These are phyloP conservation scores for Telopea speciosissima DNA, from an alignment of 177 flowering plant species.

Conservation along the genomic window DNA sequence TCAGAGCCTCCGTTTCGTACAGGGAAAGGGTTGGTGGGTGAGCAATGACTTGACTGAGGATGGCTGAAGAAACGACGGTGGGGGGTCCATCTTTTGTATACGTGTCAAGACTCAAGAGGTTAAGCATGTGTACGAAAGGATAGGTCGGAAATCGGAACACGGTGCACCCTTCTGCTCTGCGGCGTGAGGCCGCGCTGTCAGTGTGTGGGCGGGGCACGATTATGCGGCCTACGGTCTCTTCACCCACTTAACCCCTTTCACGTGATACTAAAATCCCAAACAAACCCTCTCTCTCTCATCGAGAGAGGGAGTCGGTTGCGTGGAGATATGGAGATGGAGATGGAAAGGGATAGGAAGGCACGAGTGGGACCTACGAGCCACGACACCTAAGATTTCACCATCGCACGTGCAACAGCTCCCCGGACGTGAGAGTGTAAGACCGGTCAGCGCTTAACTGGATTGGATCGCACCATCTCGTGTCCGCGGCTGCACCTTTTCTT, in stretches of 20 bases:
- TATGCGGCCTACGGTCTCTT: too few species aligned
- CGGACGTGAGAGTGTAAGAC: constrained; percentile 5
- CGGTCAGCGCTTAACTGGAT: constrained; percentile 5
- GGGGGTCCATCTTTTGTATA: background rate
- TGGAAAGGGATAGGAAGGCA: background rate
- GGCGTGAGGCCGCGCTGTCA: background rate
- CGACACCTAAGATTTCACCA: background rate
- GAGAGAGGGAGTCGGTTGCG: background rate
- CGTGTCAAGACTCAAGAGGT: background rate
- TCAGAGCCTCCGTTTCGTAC: background rate
- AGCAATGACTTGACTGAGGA: too few species aligned
- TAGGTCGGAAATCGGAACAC: background rate
- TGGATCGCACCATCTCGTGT: background rate
- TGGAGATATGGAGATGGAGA: background rate
- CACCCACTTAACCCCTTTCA: background rate
- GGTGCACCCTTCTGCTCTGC: background rate
- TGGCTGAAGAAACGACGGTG: background rate
- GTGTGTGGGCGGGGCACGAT: background rate
- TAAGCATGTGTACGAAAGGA: too few species aligned
- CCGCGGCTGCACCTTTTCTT: background rate
- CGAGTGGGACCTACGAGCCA: background rate
- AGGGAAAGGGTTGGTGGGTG: too few species aligned
- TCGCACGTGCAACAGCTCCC: background rate
- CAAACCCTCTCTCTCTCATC: too few species aligned
- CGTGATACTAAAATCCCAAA: too few species aligned